Evolutionary conservation across 805 yeast genomes (phyloP), one percentile per base, ranked within the genome.

Genomic region (Saccharomyces paradoxus): DNA sequence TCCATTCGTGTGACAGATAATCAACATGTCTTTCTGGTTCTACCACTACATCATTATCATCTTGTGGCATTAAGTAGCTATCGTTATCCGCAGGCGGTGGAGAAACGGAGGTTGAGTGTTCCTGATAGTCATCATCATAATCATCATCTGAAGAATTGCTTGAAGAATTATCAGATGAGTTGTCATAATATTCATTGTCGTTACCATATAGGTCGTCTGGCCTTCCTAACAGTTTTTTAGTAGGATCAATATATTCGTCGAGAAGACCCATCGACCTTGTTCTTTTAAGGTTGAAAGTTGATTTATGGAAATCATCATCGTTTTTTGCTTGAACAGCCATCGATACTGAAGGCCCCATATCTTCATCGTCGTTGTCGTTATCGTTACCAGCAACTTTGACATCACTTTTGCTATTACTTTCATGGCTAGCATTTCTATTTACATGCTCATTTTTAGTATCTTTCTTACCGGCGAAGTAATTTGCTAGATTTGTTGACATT

Each of bases 1-100:
- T 89, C 99, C 99, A 94, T 68, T 94, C 79, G 68, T 94, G 97
- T 4, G 96, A 87, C 51, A 94, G 77, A 71, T 94, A 94, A 73
- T 94, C 99, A 8, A 94, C 99, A 66, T 91, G 97, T 53, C 85
- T 80, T 51, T 87, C 81, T 4, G 98, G 97, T 64, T 87, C 94
- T 60, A 82, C 81, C 52, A 80, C 80, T 41, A 91, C 76, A 64
- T 86, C 95, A 31, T 82, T 81, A 71, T 91, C 97, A 71, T 91
- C 97, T 62, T 86, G 94, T n/a, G 87, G 85, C 27, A 70, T 58
- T 22, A 72, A 54, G 47, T 60, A 59, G 52, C 59, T 58, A 50
- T 65, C 67, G 41, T 62, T 59, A 52, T 62, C 66, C 7, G 70
- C 67, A 24, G 69, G 65, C 1, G 74, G 72, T 4, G 74, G 73